Percentiles rank a stretch among this genome's conserved stretches.
These are phyloP conservation scores for Globisporangium orthogonon DNA, from an alignment of 352 stramenopile species.

Conservation along the genomic window DNA sequence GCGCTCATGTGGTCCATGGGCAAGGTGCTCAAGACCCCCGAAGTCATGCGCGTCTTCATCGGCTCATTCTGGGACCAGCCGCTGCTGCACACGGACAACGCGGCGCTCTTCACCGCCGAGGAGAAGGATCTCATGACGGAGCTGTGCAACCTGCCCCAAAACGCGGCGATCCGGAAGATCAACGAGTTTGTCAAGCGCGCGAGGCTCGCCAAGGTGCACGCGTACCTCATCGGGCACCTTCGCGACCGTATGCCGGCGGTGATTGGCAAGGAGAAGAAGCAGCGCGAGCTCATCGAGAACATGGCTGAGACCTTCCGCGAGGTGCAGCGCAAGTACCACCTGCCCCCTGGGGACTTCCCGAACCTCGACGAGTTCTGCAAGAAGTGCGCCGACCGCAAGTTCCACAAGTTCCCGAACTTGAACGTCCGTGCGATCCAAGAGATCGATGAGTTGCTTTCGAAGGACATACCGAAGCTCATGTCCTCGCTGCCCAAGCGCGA, in stretches of 20 bases:
- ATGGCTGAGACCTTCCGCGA: constrained; percentile 95
- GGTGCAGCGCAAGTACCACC: constrained; percentile 96
- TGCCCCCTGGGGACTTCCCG: constrained; percentile 94
- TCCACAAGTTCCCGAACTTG: constrained; percentile 89
- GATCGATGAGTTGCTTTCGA: constrained; percentile 96
- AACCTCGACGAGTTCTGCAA: constrained; percentile 85
- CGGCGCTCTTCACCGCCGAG: constrained; percentile 94
- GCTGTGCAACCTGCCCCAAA: constrained; percentile 92
- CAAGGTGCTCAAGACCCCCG: constrained; percentile 96
- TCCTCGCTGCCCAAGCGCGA: constrained; percentile 57
- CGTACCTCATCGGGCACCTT: constrained; percentile 97
- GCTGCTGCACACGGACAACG: constrained; percentile 84
- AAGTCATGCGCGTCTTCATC: constrained; percentile 98
- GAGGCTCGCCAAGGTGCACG: constrained; percentile 94
- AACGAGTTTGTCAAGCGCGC: constrained; percentile 95
- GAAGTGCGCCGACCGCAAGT: constrained; percentile 83
- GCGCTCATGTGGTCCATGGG: constrained; percentile 98
- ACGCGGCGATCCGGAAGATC: constrained; percentile 92
- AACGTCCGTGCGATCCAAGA: constrained; percentile 95
- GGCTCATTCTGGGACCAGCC: constrained; percentile 96
- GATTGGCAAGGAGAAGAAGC: constrained; percentile 97
- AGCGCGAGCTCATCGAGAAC: constrained; percentile 92
- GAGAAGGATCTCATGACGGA: constrained; percentile 97
- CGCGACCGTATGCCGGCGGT: constrained; percentile 95
- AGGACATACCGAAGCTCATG: constrained; percentile 95